These are phyloP conservation scores for Leptosphaerulina australis DNA, from an alignment of 2,329 filamentous ascomycete species.

Conservation along the genomic window DNA sequence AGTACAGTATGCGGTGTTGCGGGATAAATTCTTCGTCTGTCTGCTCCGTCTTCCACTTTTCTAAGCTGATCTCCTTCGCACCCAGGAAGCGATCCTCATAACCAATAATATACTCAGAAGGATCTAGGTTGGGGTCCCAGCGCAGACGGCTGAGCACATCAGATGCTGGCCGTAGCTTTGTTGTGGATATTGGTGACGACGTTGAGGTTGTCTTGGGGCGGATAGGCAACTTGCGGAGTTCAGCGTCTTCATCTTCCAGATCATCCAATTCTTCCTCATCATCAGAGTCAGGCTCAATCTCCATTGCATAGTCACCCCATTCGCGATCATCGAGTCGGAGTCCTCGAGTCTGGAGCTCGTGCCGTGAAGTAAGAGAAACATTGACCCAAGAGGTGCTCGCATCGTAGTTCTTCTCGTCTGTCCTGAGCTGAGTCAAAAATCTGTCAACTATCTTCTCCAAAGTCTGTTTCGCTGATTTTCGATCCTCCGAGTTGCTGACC, in stretches of 20 bases:
- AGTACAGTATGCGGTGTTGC: constrained; percentile 59
- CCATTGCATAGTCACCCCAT: constrained; percentile 57
- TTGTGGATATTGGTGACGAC: constrained; percentile 29
- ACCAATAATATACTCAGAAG: constrained; percentile 57
- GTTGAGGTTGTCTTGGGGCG: constrained; percentile 23
- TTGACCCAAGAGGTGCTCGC: constrained; percentile 44
- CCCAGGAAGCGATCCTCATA: constrained; percentile 62
- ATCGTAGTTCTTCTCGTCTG: constrained; percentile 47
- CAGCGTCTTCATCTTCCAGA: constrained; percentile 20
- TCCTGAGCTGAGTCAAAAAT: constrained; percentile 45
- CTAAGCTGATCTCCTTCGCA: constrained; percentile 54
- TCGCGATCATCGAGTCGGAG: constrained; percentile 56
- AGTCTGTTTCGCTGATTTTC: constrained; percentile 51
- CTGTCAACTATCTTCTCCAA: constrained; percentile 49
- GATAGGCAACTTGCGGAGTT: constrained; percentile 23
- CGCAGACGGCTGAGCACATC: constrained; percentile 58
- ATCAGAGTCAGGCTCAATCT: constrained; percentile 50
- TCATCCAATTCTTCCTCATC: constrained; percentile 38
- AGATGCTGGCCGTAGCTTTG: constrained; percentile 45
- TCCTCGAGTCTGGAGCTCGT: constrained; percentile 43
- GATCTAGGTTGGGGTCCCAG: constrained; percentile 56
- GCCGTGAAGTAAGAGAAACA: constrained; percentile 38
- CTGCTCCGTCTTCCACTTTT: constrained; percentile 60
- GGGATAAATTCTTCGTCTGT: constrained; percentile 64
- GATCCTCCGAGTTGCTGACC: constrained; percentile 43